Percentiles rank a stretch among this genome's conserved stretches.
Evolutionary conservation across 2,329 filamentous ascomycete species (phyloP).

Genomic region (Stemphylium vesicarium): DNA sequence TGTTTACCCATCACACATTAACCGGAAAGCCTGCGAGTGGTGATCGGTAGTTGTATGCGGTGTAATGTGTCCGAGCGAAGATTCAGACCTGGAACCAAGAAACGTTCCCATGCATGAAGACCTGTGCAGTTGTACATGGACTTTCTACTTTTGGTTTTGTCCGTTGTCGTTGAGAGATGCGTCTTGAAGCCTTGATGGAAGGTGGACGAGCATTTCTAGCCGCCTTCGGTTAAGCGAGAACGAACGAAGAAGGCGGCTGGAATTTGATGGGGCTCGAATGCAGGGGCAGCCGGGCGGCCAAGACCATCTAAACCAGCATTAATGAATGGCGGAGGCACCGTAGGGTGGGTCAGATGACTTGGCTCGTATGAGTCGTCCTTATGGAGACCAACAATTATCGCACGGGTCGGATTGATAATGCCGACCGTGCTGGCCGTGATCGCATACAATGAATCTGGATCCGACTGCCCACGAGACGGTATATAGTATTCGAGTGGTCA

Average conservation of each 20-base stretch:
- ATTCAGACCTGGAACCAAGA: background rate
- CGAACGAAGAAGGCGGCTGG: background rate
- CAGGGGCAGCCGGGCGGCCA: background rate
- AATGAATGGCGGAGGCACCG: background rate
- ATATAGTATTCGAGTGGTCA: too few relatives aligned
- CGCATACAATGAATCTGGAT: background rate
- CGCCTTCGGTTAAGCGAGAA: background rate
- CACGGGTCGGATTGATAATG: constrained; percentile 6
- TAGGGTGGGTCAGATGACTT: constrained; percentile 4
- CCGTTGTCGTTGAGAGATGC: background rate
- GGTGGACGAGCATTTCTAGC: background rate
- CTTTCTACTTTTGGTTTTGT: background rate
- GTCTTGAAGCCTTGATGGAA: background rate
- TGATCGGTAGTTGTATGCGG: constrained; percentile 4
- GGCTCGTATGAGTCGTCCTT: background rate
- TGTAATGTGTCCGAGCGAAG: background rate
- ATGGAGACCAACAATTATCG: background rate
- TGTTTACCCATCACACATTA: constrained; percentile 2
- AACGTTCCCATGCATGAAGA: background rate
- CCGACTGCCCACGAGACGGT: too few relatives aligned
- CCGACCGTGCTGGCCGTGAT: constrained; percentile 3
- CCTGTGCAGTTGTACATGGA: background rate
- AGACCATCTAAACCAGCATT: background rate
- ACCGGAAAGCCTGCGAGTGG: background rate
- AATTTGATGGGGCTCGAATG: background rate